phyloP scores from a whole-genome alignment of 164 flowering plant genomes.

The Nymphaea colorata region DNA sequence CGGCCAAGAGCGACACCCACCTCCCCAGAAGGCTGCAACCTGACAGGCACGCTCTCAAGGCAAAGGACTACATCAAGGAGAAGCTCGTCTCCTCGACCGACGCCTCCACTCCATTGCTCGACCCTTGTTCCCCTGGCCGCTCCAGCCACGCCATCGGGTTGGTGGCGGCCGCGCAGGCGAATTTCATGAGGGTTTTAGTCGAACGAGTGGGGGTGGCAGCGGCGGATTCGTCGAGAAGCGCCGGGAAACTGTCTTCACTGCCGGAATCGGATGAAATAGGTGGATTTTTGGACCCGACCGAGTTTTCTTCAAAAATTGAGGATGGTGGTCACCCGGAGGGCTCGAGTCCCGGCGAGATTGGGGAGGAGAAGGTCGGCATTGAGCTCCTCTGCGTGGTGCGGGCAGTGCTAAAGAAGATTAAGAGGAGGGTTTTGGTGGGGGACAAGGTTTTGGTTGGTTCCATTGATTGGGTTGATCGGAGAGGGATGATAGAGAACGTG shows the following conservation, averaged over 20 bases:
- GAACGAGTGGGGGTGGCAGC: constrained; percentile 10
- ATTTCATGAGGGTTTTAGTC: constrained; percentile 93
- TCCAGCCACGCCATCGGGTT: constrained; percentile 59
- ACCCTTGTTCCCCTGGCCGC: constrained; percentile 20
- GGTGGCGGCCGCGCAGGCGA: constrained; percentile 84
- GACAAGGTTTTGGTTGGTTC: constrained; percentile 86
- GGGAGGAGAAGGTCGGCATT: constrained; percentile 20
- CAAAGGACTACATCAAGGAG: constrained; percentile 38
- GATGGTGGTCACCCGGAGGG: background rate
- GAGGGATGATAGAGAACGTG: constrained; percentile 92
- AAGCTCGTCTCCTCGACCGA: constrained; percentile 22
- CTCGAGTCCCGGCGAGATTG: background rate
- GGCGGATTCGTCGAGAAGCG: background rate
- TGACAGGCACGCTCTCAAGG: constrained; percentile 40
- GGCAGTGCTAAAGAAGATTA: constrained; percentile 87
- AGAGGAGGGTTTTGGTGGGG: constrained; percentile 85
- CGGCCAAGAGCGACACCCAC: background rate
- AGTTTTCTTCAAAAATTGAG: background rate
- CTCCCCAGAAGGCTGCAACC: constrained; percentile 21
- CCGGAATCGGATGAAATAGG: background rate
- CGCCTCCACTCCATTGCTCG: constrained; percentile 30
- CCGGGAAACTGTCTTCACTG: background rate
- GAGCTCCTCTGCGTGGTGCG: constrained; percentile 82
- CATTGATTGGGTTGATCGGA: constrained; percentile 79
- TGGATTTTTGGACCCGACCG: background rate